Percentiles rank a stretch among this genome's conserved stretches.
Conservation (phyloP, 1,139 yeast species). For the Debaryomyces udenii region DNA sequence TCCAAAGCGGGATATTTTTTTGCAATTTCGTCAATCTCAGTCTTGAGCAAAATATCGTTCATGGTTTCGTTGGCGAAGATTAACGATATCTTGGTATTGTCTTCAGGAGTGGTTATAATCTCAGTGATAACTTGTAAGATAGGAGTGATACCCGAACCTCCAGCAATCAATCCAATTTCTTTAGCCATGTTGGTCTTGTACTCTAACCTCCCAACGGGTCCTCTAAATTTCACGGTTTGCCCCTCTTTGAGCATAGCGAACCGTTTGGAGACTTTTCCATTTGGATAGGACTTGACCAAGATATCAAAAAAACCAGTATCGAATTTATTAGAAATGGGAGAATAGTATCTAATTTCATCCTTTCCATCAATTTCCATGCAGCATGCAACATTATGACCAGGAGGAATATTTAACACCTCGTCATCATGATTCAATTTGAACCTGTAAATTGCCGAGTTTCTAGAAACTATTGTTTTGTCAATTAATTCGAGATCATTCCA, state of each 20-base stretch:
- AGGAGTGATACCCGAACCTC: constrained; percentile 84
- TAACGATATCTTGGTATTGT: constrained; percentile 58
- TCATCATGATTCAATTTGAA: constrained; percentile 63
- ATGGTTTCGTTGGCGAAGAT: constrained; percentile 73
- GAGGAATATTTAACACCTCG: constrained; percentile 65
- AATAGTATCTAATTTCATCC: constrained; percentile 68
- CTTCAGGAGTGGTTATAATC: constrained; percentile 68
- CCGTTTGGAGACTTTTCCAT: constrained; percentile 65
- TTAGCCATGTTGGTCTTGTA: constrained; percentile 62
- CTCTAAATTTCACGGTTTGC: constrained; percentile 68
- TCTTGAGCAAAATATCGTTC: constrained; percentile 69
- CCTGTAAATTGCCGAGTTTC: constrained; percentile 71
- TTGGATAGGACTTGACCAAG: constrained; percentile 70
- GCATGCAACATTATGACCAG: constrained; percentile 77
- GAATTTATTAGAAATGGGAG: constrained; percentile 71
- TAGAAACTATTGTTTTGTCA: constrained; percentile 71
- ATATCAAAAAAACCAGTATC: constrained; percentile 76
- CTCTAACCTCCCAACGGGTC: constrained; percentile 74
- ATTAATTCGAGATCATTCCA: constrained; percentile 70
- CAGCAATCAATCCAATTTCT: constrained; percentile 72
- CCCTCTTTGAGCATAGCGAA: constrained; percentile 68
- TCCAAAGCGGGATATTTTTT: constrained; percentile 61
- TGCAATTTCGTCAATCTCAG: constrained; percentile 70
- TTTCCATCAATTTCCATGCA: constrained; percentile 57
- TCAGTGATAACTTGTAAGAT: constrained; percentile 67